Evolutionary conservation across 352 stramenopile genomes (phyloP), one percentile per base, ranked within the genome.

Genomic region (Peronospora farinosa): DNA sequence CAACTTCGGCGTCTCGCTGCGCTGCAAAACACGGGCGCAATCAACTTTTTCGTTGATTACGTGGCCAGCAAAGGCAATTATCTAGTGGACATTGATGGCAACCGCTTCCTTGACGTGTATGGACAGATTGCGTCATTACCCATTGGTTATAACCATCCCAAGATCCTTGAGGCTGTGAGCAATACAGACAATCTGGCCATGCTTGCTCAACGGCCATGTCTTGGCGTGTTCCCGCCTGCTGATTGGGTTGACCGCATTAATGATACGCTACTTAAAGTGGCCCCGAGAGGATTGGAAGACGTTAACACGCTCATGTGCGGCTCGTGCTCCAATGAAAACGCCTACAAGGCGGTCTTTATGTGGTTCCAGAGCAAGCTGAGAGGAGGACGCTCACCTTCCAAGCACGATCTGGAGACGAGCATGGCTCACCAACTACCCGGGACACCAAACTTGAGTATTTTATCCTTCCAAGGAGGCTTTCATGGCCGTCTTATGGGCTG

Each of bases 271-370:
- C 54, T 67, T 19, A 78, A 78, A 48, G 71, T 89, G 19, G 65
- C 70, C 9, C 81, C 79, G 0, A 36, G 52, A 1, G 78, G 78
- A 6, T 60, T 88, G 23, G 63, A 63, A 2, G 81, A 92, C 40
- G 72, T 89, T 52, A 86, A 88, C 58, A 92, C 81, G 52, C 77
- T 90, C 54, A 92, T 92, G 81, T 92, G 81, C 47, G 81, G 81
- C 53, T 92, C 81, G 37, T 92, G 81, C 65, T 85, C 81, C 27
- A 92, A 92, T 45, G 81, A 92, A 41, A 92, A 90, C 48, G 81
- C 81, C 7, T 92, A 86, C 69, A 92, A 92, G 47, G 77, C 78
- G 12, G 81, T 84, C n/a, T 92, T 92, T 57, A 90, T 92, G 45
- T 92, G 81, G 81, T 86, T 89, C 51, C 78, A 86, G 57, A 89